A percentile compares a stretch with the other conserved stretches of the same genome.
phyloP scores from a whole-genome alignment of 139 green algal genomes.

The Diplosphaera chodatii region DNA sequence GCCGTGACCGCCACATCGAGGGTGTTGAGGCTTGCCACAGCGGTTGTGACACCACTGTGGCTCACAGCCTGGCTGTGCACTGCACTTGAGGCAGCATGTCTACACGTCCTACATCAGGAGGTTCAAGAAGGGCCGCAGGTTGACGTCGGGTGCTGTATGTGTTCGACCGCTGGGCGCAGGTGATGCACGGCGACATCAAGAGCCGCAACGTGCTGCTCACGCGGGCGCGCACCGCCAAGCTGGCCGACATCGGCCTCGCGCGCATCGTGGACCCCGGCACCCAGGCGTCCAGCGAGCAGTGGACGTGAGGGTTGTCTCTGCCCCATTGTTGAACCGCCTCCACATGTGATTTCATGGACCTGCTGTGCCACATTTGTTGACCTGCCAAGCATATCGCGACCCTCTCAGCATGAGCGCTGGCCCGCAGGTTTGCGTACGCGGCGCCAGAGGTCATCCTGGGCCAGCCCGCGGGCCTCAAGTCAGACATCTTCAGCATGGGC shows the following conservation, averaged over 20 bases:
- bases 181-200: constrained; percentile 29
- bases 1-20: too few species aligned
- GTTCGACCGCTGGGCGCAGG: too few species aligned
- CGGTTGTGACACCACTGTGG: too few species aligned
- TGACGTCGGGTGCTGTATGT: too few species aligned
- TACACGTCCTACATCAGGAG: too few species aligned
- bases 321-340: background rate
- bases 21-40: too few species aligned
- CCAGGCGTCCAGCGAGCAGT: background rate
- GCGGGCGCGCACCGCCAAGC: constrained; percentile 7
- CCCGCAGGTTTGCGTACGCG: constrained; percentile 8
- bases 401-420: background rate
- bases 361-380: too few species aligned
- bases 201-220: constrained; percentile 26
- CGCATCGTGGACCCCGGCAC: background rate
- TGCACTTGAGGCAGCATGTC: too few species aligned
- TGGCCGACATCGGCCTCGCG: constrained; percentile 26
- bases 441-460: constrained; percentile 9
- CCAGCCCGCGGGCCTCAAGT: background rate
- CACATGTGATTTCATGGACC: background rate
- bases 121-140: too few species aligned
- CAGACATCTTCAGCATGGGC: background rate
- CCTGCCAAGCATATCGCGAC: too few species aligned
- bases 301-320: background rate
- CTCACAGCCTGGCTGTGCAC: too few species aligned